A percentile compares a stretch with the other conserved stretches of the same genome.
These are phyloP conservation scores for Yamadazyma endophytica DNA, from an alignment of 805 yeast species.

Conservation along the genomic window DNA sequence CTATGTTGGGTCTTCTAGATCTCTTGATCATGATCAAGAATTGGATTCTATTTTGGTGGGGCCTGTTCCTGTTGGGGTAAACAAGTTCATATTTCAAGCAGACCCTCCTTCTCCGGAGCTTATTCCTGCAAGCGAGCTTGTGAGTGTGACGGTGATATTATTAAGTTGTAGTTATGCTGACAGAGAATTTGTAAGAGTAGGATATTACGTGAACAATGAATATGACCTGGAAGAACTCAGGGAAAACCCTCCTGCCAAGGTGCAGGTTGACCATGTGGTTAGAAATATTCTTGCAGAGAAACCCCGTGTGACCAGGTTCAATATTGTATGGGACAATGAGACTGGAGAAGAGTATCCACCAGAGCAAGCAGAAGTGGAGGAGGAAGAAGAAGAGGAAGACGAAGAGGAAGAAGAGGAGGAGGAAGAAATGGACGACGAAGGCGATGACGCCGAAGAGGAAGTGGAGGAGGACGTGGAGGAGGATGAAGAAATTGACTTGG, in stretches of 20 bases:
- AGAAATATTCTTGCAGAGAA: conserved; percentile 94
- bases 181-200: conserved; percentile 93
- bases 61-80: conserved; percentile 96
- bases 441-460: conserved; percentile 45
- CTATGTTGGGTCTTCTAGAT: conserved; percentile 92
- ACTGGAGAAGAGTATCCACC: conserved; percentile 69
- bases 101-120: conserved; percentile 96
- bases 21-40: conserved; percentile 95
- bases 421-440: conserved; percentile 49
- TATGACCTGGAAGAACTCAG: conserved; percentile 90
- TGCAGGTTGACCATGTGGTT: conserved; percentile 89
- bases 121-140: conserved; percentile 94
- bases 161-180: conserved; percentile 91
- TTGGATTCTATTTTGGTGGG: conserved; percentile 96
- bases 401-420: conserved; percentile 60
- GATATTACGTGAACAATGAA: conserved; percentile 96
- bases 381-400: conserved; percentile 52
- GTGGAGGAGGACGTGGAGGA: conserved; percentile 35
- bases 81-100: conserved; percentile 87
- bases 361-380: conserved; percentile 69
- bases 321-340: conserved; percentile 90
- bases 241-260: conserved; percentile 90
- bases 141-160: conserved; percentile 89
- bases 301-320: conserved; percentile 95
- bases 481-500: conserved; percentile 37